Evolutionary conservation across 176 grass and related monocot species (phyloP), one percentile per base, ranked within the genome.

Genomic region (Aegilops sharonensis): DNA sequence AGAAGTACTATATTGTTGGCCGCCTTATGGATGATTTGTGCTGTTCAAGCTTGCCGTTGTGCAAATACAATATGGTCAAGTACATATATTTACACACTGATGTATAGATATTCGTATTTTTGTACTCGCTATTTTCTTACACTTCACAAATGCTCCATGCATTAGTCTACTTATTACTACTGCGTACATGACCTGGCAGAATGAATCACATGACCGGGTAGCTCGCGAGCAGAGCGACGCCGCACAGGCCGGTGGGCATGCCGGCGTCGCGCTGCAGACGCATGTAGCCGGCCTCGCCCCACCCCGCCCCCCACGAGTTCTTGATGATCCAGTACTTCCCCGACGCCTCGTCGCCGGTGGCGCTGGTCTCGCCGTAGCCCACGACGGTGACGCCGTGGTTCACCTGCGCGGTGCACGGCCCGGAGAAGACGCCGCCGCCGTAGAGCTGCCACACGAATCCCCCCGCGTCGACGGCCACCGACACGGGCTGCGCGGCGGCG

Each of bases 231-330:
- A 86, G 56, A 3, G 94, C 89, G 65, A 97, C 75, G 48, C 94
- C 92, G 79, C 94, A 94, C 35, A 89, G 72, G 35, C 91, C 91
- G 30, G 83, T 65, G 2, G 54, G 11, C 0, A 27, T 42, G 27
- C 64, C 30, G 68, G 67, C 21, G 15, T 91, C 84, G 35, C 85
- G 87, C 40, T 85, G 80, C 81, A 93, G 52, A 21, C 47, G 50
- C 12, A 93, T 86, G 88, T 94, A 97, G 21, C 94, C 94, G 66
- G 30, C 78, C 1, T 87, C 88, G 45, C 94, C 94, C 94, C 94
- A 97, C 13, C 75, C 78, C 3, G 68, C 13, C 1, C 92, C 89
- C 94, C 92, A 97, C 47, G 94, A 94, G 75, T 94, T 97, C 79
- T 90, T 94, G 14, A 88, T 85, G 52, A 92, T 90, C 92, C 90